Percentiles rank a stretch among this genome's conserved stretches.
phyloP scores from a whole-genome alignment of 495 filamentous ascomycete species.

The Platismatia glauca region DNA sequence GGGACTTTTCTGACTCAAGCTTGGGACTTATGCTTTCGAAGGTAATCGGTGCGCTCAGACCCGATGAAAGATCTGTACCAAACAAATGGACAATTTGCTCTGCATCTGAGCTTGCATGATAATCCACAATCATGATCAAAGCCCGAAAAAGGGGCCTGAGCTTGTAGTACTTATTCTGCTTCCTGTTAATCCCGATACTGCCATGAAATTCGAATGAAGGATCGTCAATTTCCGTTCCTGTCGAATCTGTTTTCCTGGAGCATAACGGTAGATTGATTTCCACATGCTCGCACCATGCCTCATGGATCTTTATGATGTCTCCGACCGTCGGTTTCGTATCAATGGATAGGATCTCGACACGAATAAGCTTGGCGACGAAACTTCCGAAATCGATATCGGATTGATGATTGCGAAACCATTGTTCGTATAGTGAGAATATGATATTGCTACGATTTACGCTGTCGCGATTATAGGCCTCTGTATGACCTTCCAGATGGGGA shows the following conservation, averaged over 20 bases:
- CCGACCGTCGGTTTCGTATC: slow-evolving; percentile 2
- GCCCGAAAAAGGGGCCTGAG: slow-evolving; percentile 7
- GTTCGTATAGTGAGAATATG: not conserved
- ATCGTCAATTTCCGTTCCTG: slow-evolving; percentile 2
- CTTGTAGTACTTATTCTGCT: slow-evolving; percentile 10
- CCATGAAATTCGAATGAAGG: slow-evolving; percentile 5
- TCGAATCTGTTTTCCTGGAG: slow-evolving; percentile 3
- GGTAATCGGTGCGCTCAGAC: slow-evolving; percentile 9
- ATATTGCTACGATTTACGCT: not conserved
- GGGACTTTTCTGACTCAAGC: not conserved
- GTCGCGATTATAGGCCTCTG: not conserved
- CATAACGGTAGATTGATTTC: slow-evolving; percentile 10
- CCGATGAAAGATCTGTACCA: slow-evolving; percentile 6
- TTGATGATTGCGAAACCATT: slow-evolving; percentile 2
- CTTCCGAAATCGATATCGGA: slow-evolving; percentile 5
- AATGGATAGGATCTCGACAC: not conserved
- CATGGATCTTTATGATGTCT: slow-evolving; percentile 9
- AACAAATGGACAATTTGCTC: slow-evolving; percentile 8
- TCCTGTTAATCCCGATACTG: slow-evolving; percentile 1
- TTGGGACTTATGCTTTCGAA: slow-evolving; percentile 10
- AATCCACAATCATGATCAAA: slow-evolving; percentile 10
- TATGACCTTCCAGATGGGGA: slow-evolving; percentile 1
- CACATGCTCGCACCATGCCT: slow-evolving; percentile 13
- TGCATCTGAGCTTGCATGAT: slow-evolving; percentile 6
- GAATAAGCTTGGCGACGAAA: slow-evolving; percentile 4